Evolutionary conservation across 2,329 filamentous ascomycete species (phyloP), one percentile per base, ranked within the genome.

Genomic region (Colletotrichum tropicale): DNA sequence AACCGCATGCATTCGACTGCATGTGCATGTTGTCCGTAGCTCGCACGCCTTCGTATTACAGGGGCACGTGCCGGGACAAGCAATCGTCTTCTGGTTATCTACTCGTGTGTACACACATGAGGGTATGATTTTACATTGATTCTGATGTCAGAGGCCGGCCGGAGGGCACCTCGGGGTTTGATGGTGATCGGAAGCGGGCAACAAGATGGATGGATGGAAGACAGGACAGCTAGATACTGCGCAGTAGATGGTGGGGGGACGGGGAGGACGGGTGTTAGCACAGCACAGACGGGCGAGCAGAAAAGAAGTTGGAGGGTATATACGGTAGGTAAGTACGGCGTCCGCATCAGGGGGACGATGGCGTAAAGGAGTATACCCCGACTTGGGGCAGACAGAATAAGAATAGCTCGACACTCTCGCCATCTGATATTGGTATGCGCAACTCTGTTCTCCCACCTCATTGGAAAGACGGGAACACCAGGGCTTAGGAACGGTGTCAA

Each of bases 111-210:
- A 48, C 18, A 21, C 64, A 32, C 5, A 13, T 64, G 30, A 43
- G 24, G 38, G 38, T 55, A 38, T 56, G 38, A n/a, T 58, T 43
- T 32, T 69, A 56, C 16, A 32, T 28, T 18, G 38, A 34, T 48
- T 58, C 71, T 60, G 71, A 66, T 74, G 61, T 70, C 71, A 73
- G 36, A 69, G 32, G 16, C 38, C 36, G 67, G 34, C 67, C 61
- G 52, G 60, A 52, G 15, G 67, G 34, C 67, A 65, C 58, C 16
- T 48, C 60, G 34, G 24, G 26, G 28, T 60, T 70, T 48, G 66
- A 48, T 30, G 34, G 56, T 56, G 66, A 60, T 69, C 66, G 66
- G 32, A 36, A 62, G 32, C 13, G 56, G 65, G 36, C 55, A 36
- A 55, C 38, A 38, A 52, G 36, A 34, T 24, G 71, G 55, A 36